Conservation (phyloP, 129 eudicot species). For the Flaveria ramosissima region DNA sequence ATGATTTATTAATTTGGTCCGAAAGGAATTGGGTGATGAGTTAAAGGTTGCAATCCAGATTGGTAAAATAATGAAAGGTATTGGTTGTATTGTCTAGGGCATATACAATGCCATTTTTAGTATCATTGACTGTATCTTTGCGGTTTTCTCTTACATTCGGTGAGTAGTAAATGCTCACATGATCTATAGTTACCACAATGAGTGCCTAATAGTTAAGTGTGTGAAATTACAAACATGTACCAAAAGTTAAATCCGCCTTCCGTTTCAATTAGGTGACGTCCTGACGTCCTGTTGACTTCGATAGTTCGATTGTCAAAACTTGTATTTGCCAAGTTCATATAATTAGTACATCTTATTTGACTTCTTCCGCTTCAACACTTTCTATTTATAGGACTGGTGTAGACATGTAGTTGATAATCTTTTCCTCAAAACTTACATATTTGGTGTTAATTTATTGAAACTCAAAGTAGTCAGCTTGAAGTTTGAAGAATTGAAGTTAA, state of each 20-base stretch:
- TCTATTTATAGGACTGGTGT: not conserved
- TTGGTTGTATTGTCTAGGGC: not conserved
- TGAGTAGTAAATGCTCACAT: not conserved
- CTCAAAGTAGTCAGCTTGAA: not conserved
- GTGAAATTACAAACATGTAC: not conserved
- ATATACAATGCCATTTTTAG: not conserved
- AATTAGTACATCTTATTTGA: not conserved
- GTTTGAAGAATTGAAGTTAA: constrained; percentile 1
- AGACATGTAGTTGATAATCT: not conserved
- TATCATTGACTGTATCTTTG: not conserved
- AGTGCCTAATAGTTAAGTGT: not conserved
- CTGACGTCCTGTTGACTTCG: not conserved
- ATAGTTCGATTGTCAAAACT: not conserved
- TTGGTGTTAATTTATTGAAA: not conserved
- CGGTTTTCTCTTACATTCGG: not conserved
- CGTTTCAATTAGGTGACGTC: not conserved
- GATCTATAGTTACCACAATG: constrained; percentile 8
- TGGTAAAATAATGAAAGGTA: not conserved
- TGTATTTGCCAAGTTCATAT: not conserved
- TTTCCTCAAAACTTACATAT: not conserved
- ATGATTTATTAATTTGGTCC: no score
- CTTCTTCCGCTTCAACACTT: not conserved
- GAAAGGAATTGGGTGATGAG: not conserved
- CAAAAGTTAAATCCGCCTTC: not conserved
- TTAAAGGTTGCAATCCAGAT: not conserved